These are phyloP conservation scores for Barbatosphaeria neglecta DNA, from an alignment of 495 filamentous ascomycete genomes.

Conservation along the genomic window DNA sequence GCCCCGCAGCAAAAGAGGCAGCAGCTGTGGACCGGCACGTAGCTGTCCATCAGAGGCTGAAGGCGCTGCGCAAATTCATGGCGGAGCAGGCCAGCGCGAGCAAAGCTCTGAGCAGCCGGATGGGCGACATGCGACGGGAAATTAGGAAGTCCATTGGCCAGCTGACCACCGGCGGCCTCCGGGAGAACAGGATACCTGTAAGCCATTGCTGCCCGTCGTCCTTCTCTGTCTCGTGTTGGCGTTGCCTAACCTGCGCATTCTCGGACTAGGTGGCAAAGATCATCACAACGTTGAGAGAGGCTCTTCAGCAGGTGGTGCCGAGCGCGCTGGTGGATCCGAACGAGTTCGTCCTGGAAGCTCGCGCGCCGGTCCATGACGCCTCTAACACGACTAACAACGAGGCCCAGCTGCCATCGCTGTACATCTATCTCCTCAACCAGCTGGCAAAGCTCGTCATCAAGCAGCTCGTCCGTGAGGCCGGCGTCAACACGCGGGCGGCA, in stretches of 20 bases:
- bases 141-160: conserved; percentile 65
- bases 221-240: neutral
- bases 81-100: conserved; percentile 34
- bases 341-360: conserved; percentile 48
- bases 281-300: conserved; percentile 34
- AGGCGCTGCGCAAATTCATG: conserved; percentile 53
- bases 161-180: conserved; percentile 47
- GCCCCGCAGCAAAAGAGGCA: conserved; percentile 14
- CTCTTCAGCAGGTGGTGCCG: conserved; percentile 26
- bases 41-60: conserved; percentile 60
- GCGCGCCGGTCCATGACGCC: conserved; percentile 40
- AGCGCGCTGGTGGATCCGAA: conserved; percentile 55
- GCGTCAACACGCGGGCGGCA: conserved; percentile 55
- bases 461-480: conserved; percentile 66
- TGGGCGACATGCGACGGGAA: conserved; percentile 65
- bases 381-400: conserved; percentile 39
- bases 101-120: conserved; percentile 42
- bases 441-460: conserved; percentile 66
- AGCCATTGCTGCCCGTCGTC: conserved; percentile 4
- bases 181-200: conserved; percentile 49
- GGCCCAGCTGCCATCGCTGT: conserved; percentile 47
- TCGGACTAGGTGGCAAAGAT: conserved; percentile 24
- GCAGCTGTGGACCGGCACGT: conserved; percentile 48
- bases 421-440: conserved; percentile 74
- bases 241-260: neutral